phyloP scores from a whole-genome alignment of 2,329 filamentous ascomycete species.

The Paracamarosporium sp. region DNA sequence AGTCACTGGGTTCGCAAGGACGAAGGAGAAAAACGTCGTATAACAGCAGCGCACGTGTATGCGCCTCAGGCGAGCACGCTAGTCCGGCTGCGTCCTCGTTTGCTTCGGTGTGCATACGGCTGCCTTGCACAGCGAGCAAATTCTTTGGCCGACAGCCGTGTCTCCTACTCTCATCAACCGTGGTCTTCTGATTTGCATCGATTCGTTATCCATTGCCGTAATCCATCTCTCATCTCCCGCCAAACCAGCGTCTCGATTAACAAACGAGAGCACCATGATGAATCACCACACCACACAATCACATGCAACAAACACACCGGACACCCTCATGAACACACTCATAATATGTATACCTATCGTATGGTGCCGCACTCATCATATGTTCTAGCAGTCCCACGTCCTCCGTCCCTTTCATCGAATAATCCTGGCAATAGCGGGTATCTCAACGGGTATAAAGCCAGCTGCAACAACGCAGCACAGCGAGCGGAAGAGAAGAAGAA shows the following conservation, averaged over 20 bases:
- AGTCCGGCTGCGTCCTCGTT: not conserved
- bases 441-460: conserved; percentile 17
- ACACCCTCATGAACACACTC: not conserved
- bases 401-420: not conserved
- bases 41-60: not conserved
- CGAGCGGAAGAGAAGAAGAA: not conserved
- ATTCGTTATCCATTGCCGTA: no score
- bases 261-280: conserved; percentile 2
- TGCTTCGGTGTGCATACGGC: not conserved
- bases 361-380: not conserved
- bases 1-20: not conserved
- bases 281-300: not conserved
- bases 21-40: not conserved
- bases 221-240: no score
- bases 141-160: no score
- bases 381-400: not conserved
- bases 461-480: not conserved
- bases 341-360: not conserved
- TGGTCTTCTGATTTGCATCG: no score
- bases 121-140: conserved; percentile 1
- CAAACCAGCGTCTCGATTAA: no score
- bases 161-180: no score
- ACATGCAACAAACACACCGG: not conserved
- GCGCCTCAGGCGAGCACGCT: not conserved
- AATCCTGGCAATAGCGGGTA: conserved; percentile 9